phyloP scores from a whole-genome alignment of 2,329 filamentous ascomycete species.

The Trichoderma sp. region DNA sequence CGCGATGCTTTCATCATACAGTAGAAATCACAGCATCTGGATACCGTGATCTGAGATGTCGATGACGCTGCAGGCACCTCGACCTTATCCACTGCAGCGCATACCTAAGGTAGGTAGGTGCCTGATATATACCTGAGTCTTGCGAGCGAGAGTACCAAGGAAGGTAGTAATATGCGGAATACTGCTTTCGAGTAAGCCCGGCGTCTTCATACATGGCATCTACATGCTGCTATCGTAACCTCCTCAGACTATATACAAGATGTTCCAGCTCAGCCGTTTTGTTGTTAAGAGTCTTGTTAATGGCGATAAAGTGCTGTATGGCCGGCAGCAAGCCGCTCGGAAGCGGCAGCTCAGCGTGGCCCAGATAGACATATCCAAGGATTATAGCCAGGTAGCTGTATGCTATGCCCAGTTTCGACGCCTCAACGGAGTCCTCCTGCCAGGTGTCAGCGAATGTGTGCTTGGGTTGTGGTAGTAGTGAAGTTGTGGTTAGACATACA shows the following conservation, averaged over 20 bases:
- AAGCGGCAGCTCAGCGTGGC: slow-evolving; percentile 3
- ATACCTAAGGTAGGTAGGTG: no score
- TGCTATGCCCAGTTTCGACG: slow-evolving; percentile 77
- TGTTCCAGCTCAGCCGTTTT: slow-evolving; percentile 19
- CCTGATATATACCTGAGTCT: no score
- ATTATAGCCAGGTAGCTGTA: slow-evolving; percentile 85
- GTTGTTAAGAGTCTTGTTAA: slow-evolving; percentile 10
- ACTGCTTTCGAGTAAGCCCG: background rate
- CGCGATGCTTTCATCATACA: no score
- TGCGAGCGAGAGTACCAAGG: background rate
- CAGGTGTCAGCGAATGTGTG: background rate
- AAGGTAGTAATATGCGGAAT: no score
- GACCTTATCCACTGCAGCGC: no score
- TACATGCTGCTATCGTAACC: background rate
- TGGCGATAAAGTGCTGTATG: slow-evolving; percentile 22
- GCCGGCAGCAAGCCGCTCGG: slow-evolving; percentile 28
- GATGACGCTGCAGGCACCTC: no score
- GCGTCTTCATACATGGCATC: background rate
- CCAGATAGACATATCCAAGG: slow-evolving; percentile 75
- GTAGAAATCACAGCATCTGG: no score
- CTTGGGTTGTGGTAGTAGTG: background rate
- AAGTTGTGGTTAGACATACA: slow-evolving; percentile 50
- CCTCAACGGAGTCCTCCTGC: slow-evolving; percentile 70
- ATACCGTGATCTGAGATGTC: no score
- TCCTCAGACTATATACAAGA: slow-evolving; percentile 13